Evolutionary conservation across 2,329 filamentous ascomycete genomes (phyloP).

Genomic region (Paraphaeosphaeria sporulosa): DNA sequence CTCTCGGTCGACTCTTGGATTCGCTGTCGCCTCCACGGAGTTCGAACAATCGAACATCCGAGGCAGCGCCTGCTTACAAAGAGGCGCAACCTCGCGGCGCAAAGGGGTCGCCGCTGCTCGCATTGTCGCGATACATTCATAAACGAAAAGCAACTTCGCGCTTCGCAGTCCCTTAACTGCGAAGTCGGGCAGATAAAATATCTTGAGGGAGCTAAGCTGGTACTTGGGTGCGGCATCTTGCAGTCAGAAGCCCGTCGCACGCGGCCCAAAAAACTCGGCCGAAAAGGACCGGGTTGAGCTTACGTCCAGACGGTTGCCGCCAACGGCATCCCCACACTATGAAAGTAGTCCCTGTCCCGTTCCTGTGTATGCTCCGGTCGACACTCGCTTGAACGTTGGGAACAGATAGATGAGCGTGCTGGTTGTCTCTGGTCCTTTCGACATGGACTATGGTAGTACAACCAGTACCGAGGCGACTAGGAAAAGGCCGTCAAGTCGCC

Average conservation of each 20-base stretch:
- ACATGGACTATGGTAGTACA: conserved; percentile 31
- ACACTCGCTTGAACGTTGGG: conserved; percentile 14
- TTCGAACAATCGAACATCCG: neutral
- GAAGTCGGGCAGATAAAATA: neutral
- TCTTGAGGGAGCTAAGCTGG: neutral
- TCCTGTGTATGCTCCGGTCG: conserved; percentile 18
- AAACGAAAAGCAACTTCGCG: conserved; percentile 3
- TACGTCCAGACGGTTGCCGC: conserved; percentile 30
- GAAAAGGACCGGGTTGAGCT: conserved; percentile 22
- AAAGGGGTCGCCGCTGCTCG: neutral
- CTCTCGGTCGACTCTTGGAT: neutral
- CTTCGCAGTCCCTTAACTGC: conserved; percentile 8
- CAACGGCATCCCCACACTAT: conserved; percentile 40
- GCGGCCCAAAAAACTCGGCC: conserved; percentile 41
- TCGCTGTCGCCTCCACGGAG: neutral
- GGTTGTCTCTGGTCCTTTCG: conserved; percentile 16
- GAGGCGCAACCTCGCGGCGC: neutral
- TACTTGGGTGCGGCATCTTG: conserved; percentile 10
- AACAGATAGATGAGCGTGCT: conserved; percentile 15
- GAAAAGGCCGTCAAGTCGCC: conserved; percentile 38
- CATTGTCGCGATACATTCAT: neutral
- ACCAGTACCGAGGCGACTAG: conserved; percentile 24
- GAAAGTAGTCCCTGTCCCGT: conserved; percentile 38
- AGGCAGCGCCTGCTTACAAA: conserved; percentile 3
- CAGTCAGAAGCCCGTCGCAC: conserved; percentile 10